phyloP scores from a whole-genome alignment of 2,329 filamentous ascomycete genomes.

The Verticillium tricorpus region DNA sequence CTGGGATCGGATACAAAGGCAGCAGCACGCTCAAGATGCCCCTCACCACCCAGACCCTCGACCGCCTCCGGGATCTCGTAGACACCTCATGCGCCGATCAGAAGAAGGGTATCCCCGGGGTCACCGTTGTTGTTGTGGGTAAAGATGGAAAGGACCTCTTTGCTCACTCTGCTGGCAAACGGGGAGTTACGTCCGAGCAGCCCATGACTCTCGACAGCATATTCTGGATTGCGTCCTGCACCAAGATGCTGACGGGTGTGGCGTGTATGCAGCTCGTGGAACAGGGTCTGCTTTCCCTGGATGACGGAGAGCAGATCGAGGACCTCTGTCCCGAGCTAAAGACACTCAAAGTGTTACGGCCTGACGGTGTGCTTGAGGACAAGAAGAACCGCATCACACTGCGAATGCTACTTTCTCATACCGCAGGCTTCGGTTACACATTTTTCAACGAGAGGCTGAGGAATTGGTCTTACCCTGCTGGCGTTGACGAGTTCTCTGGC shows the following conservation, averaged over 20 bases:
- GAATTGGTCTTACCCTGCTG: neutral
- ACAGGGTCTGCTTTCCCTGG: conserved; percentile 39
- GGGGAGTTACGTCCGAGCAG: neutral
- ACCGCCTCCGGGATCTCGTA: conserved; percentile 19
- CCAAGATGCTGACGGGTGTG: conserved; percentile 44
- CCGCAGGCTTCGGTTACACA: conserved; percentile 40
- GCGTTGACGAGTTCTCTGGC: conserved; percentile 3
- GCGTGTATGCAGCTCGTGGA: conserved; percentile 51
- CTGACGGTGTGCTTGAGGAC: conserved; percentile 29
- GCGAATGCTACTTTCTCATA: conserved; percentile 47
- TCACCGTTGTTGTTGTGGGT: neutral
- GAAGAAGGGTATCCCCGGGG: neutral
- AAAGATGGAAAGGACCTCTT: neutral
- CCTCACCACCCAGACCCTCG: conserved; percentile 4
- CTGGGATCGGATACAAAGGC: neutral
- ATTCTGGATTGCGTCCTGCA: conserved; percentile 28
- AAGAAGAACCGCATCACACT: conserved; percentile 37
- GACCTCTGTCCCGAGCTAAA: conserved; percentile 37
- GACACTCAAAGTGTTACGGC: conserved; percentile 40
- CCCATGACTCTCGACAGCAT: conserved; percentile 24
- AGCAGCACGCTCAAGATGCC: conserved; percentile 1
- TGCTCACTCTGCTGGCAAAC: neutral
- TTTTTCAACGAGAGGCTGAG: conserved; percentile 22
- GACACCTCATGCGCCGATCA: conserved; percentile 24
- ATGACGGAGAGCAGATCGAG: conserved; percentile 36